Evolutionary conservation across 2,329 filamentous ascomycete species (phyloP), one percentile per base, ranked within the genome.

Genomic region (Aspergillus ustus): DNA sequence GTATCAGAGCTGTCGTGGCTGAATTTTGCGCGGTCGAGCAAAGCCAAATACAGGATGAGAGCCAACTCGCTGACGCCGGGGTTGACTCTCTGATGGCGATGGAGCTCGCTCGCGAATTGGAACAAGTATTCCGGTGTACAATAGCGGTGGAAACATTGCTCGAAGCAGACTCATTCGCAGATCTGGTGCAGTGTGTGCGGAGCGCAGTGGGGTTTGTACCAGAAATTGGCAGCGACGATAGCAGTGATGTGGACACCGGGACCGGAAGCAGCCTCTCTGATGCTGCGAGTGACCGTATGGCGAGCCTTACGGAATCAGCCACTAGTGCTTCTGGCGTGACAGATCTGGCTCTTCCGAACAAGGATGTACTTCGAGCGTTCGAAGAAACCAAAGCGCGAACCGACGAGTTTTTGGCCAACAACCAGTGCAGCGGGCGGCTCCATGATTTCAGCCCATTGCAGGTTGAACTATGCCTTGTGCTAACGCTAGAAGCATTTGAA

Each of bases 41-140:
- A 5, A 52, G 22, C 4, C 64, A 67, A 5, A 61, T 69, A 3
- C 45, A 43, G 4, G 59, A 65, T 1, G 57, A 64, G 7, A 60
- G 63, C 2, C 55, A 61, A 43, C 59, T 69, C 31, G 65, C 63
- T 7, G 64, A 69, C 48, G 59, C 83, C 2, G 82, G 82, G 1
- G 82, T 84, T 34, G 82, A 84, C 67, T 84, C 82, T 0, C 72
- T 84, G 0, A 80, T 82, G 76, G 79, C 74, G 0, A 83, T 83
- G 78, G 82, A 84, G 65, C 63, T 84, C 52, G 75, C 70, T 0
- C 72, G 73, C 1, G 82, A 84, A 55, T 63, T 82, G 3, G 77
- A 82, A 50, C 55, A 59, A 1, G 64, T 65, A 0, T 81, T 84
- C 61, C 71, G 75, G 4, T 72, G 70, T 53, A 72, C 69, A 0